phyloP scores from a whole-genome alignment of 169 alveolate species.

The Neospora caninum region DNA sequence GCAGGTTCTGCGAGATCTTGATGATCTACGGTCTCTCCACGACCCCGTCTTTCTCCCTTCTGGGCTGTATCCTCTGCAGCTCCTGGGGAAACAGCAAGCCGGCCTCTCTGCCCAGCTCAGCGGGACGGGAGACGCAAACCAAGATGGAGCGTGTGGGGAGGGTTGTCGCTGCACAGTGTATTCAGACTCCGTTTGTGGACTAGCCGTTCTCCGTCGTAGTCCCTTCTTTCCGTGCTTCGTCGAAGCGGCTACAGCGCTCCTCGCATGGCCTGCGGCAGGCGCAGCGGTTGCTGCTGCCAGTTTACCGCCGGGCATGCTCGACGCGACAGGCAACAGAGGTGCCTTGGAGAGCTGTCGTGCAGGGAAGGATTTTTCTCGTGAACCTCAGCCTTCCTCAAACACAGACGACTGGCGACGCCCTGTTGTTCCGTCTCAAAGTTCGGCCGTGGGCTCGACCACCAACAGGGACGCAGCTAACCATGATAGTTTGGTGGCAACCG shows the following conservation, averaged over 20 bases:
- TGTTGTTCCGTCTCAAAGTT: neutral
- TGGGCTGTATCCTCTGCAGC: neutral
- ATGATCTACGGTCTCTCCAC: slow-evolving; percentile 32
- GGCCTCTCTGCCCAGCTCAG: neutral
- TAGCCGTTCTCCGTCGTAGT: neutral
- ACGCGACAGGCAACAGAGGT: neutral
- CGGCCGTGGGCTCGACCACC: neutral
- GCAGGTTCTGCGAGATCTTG: slow-evolving; percentile 22
- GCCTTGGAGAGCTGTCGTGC: neutral
- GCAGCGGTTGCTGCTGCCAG: slow-evolving; percentile 2
- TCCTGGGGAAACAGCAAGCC: neutral
- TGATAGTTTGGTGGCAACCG: neutral
- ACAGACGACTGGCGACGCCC: neutral
- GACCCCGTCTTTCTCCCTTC: neutral
- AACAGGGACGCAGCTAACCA: neutral
- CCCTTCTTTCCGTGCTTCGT: neutral
- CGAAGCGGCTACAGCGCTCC: neutral
- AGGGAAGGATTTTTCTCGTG: neutral
- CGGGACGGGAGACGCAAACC: too few species aligned
- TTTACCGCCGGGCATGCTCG: neutral
- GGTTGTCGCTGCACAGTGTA: neutral
- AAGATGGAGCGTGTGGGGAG: neutral
- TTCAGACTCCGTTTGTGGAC: neutral
- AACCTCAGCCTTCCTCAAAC: too few species aligned
- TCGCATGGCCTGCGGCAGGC: neutral